Percentiles rank a stretch among this genome's conserved stretches.
These are phyloP conservation scores for Brassica hybrid DNA, from an alignment of 441 rosid species.

Conservation along the genomic window DNA sequence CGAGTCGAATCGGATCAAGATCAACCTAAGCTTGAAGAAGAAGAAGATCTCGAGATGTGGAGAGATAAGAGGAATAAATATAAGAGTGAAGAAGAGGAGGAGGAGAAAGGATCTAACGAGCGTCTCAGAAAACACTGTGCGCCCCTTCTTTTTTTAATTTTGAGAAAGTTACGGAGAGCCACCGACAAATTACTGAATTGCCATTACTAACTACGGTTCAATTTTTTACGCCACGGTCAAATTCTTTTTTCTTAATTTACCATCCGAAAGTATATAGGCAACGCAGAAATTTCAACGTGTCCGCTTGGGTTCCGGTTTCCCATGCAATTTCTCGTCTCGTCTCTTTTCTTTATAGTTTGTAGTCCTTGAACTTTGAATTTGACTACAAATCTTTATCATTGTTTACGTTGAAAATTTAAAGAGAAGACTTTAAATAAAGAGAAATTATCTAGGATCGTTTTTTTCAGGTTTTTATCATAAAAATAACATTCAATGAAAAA, in stretches of 20 bases:
- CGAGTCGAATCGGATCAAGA: too few relatives aligned
- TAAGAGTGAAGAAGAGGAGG: neutral
- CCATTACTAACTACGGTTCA: conserved; percentile 27
- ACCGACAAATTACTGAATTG: conserved; percentile 11
- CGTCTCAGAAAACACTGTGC: conserved; percentile 12
- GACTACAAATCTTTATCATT: neutral
- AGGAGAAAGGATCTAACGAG: conserved; percentile 34
- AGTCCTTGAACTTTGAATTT: neutral
- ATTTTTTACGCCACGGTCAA: neutral
- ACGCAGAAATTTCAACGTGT: neutral
- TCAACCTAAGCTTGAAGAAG: conserved; percentile 12
- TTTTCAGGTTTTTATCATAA: too few relatives aligned
- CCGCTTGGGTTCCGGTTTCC: conserved; percentile 18
- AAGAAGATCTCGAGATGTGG: neutral
- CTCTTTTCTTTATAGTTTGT: too few relatives aligned
- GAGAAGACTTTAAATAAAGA: too few relatives aligned
- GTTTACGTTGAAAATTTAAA: too few relatives aligned
- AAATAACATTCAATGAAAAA: too few relatives aligned
- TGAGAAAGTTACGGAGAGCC: conserved; percentile 50
- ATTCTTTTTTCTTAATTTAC: neutral
- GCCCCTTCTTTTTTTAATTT: neutral
- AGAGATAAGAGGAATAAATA: neutral
- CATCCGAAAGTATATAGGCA: conserved; percentile 8
- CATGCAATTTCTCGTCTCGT: too few relatives aligned
- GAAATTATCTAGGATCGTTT: too few relatives aligned